Evolutionary conservation across 225 moss, liverwort and hornwort species (phyloP).

Genomic region (Marchantia polymorpha): DNA sequence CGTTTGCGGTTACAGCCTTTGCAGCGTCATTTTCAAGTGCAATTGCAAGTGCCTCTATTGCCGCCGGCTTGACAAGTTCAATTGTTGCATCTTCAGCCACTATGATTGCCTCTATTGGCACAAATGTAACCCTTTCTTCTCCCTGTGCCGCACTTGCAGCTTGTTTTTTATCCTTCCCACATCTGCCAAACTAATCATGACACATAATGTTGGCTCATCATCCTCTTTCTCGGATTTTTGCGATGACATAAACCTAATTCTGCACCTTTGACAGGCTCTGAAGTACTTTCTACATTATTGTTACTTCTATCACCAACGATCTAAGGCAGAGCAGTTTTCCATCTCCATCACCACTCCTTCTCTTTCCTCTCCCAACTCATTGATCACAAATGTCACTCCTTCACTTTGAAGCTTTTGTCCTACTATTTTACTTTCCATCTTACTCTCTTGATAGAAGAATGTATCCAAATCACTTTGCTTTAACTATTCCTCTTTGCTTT

Average conservation of each 20-base stretch:
- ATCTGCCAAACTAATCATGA: conserved; percentile 75
- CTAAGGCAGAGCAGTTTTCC: conserved; percentile 45
- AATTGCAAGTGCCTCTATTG: conserved; percentile 59
- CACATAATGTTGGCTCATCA: conserved; percentile 37
- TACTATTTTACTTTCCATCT: conserved; percentile 69
- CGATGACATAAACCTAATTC: conserved; percentile 36
- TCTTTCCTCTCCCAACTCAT: conserved; percentile 79
- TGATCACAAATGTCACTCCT: too few species aligned
- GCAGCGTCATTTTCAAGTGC: conserved; percentile 64
- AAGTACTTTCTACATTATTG: conserved; percentile 37
- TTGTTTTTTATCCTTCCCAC: conserved; percentile 62
- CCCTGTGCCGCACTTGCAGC: conserved; percentile 90
- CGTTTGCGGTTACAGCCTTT: conserved; percentile 83
- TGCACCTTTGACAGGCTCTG: conserved; percentile 32
- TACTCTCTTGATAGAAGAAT: too few species aligned
- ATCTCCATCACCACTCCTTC: conserved; percentile 53
- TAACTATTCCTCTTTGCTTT: conserved; percentile 54
- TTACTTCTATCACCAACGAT: conserved; percentile 42
- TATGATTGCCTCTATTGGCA: conserved; percentile 83
- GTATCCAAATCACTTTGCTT: conserved; percentile 60
- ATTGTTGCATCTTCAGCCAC: conserved; percentile 97
- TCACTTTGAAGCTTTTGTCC: conserved; percentile 76
- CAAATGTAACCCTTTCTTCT: conserved; percentile 88
- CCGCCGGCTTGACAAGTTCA: conserved; percentile 84
- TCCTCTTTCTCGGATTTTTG: conserved; percentile 61